Evolutionary conservation across 1,284 basidiomycete genomes (phyloP), one percentile per base, ranked within the genome.

Genomic region (Trametes pubescens): DNA sequence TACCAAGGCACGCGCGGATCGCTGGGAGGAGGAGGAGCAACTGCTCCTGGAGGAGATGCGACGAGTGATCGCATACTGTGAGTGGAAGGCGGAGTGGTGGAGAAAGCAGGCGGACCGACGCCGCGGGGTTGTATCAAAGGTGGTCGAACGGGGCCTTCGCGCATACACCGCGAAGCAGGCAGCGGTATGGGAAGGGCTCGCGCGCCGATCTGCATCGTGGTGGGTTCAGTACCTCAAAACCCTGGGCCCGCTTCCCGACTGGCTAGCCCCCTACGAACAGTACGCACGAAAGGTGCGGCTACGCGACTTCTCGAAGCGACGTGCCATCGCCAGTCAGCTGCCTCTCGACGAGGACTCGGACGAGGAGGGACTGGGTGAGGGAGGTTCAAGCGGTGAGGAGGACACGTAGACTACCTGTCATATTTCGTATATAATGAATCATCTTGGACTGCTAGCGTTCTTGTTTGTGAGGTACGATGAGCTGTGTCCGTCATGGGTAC

Each of bases 11-110:
- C 62, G 63, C 0, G 59, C 59, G 0, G 56, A 61, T 4, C 53
- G 67, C 0, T 70, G 69, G 67, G 29, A 26, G 8, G 67, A 70
- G 51, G 69, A 70, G n/a, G 48, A 51, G 5, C 11, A 35, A 10
- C 55, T 69, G 0, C 44, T 69, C 0, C 5, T 54, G 8, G 69
- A 70, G 54, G 69, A 70, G 52, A 70, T 70, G 69, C 38, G 61
- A 2, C 63, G 67, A 0, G 55, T 64, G 0, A 14, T 69, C 5
- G 54, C 8, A 43, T 46, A 46, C 11, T 46, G 43, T 66, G 32
- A 52, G 16, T 65, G 65, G 61, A 62, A 64, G 44, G 55, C 62
- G 14, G 2, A 14, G 4, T 66, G 67, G 65, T 70, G 69, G 69
- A 21, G 34, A 2, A 10, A 8, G 13, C 49, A 34, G 26, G 49